Evolutionary conservation across 148 eudicot species (phyloP).

Genomic region (Rhododendron simsii): DNA sequence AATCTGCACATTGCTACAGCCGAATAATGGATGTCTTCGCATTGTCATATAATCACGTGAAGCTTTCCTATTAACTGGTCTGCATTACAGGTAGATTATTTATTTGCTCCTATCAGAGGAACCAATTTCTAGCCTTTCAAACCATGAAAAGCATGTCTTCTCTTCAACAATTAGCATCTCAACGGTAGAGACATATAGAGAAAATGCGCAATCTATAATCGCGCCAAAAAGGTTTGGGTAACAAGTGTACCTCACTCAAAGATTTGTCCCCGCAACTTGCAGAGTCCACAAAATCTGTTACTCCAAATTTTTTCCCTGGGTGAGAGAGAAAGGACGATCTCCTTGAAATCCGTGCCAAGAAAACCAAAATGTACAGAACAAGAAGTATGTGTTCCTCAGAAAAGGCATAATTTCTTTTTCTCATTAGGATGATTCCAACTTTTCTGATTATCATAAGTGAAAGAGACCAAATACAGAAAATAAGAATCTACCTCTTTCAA

Average conservation of each 20-base stretch:
- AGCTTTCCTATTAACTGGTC: background rate
- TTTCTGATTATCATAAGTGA: background rate
- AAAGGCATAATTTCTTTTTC: background rate
- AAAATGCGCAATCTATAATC: background rate
- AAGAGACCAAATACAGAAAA: background rate
- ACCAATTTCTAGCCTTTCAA: background rate
- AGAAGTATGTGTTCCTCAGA: background rate
- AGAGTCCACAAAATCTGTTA: conserved; percentile 73
- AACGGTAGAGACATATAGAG: background rate
- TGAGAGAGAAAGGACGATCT: background rate
- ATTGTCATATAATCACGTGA: background rate
- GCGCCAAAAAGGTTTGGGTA: background rate
- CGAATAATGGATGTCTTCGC: background rate
- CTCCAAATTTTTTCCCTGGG: conserved; percentile 68
- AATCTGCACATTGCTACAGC: background rate
- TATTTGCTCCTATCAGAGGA: background rate
- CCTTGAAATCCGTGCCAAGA: background rate
- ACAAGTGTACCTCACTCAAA: conserved; percentile 55
- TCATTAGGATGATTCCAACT: background rate
- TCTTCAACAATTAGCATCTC: background rate
- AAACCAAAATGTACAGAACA: background rate
- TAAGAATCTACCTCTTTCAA: conserved; percentile 41
- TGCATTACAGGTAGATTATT: background rate
- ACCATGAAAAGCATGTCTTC: background rate
- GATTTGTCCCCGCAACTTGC: conserved; percentile 33